Evolutionary conservation across 1,284 basidiomycete genomes (phyloP), one percentile per base, ranked within the genome.

Genomic region (Anthracocystis setariae): DNA sequence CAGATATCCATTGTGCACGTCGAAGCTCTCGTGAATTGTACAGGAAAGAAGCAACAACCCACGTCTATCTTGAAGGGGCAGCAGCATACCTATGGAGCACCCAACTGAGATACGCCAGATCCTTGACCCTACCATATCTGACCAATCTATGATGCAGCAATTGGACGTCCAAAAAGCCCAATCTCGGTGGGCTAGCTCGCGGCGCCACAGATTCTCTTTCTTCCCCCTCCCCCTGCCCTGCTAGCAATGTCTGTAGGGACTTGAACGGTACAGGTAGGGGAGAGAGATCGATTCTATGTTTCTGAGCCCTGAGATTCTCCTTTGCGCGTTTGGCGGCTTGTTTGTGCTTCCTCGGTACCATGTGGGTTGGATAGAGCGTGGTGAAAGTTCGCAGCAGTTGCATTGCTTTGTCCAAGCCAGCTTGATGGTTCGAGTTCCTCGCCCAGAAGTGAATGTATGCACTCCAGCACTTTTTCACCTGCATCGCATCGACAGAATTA

Each of bases 71-170:
- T 17, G 13, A 37, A 9, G 13, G 32, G 18, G 56, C 48, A 23
- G 49, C 53, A 23, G 15, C 18, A 12, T 65, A 71, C 3, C 58
- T 18, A n/a, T 65, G 55, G 9, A 67, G 25, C 21, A 67, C 21
- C 69, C 69, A 72, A 35, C 57, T 59, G 29, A 67, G 25, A 33
- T 44, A 67, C 0, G 60, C 63, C 4, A 72, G 21, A 13, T 67
- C 64, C 17, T 63, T 55, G 4, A 20, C 37, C 12, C 57, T 32
- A 0, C 42, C 51, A 21, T 61, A 64, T 17, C 66, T 46, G 2
- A 79, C 72, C 32, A 78, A 48, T 0, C 77, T 56, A 55, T 80
- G 78, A 46, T 80, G 77, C 17, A 80, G 51, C 3, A 80, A 46
- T 46, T 80, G 65, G 8, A 77, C 48, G 35, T 80, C 76, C 12